phyloP scores from a whole-genome alignment of 495 filamentous ascomycete genomes.

The Melanomma pulvis-pyrius region DNA sequence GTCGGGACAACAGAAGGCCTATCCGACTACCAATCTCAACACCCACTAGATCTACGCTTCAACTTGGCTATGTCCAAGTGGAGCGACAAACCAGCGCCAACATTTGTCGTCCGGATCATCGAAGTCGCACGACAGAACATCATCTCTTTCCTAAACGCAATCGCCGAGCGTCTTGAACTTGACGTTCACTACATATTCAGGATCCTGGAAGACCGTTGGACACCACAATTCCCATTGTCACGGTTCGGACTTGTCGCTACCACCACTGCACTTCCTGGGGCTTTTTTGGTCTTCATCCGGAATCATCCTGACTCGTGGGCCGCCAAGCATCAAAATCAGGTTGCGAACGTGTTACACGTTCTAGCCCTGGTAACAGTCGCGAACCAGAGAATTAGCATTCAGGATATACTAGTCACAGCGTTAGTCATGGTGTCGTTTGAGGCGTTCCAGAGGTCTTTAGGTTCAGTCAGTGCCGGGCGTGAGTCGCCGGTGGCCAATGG shows the following conservation, averaged over 20 bases:
- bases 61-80: slow-evolving; percentile 11
- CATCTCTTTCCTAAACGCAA: not conserved
- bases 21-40: slow-evolving; percentile 1
- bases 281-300: slow-evolving; percentile 18
- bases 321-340: slow-evolving; percentile 13
- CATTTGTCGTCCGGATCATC: slow-evolving; percentile 1
- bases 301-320: slow-evolving; percentile 22
- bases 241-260: slow-evolving; percentile 13
- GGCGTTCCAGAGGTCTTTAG: not conserved
- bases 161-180: not conserved
- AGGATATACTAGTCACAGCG: slow-evolving; percentile 18
- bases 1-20: not conserved
- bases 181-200: not conserved
- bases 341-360: slow-evolving; percentile 19
- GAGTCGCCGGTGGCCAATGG: not conserved
- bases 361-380: slow-evolving; percentile 19
- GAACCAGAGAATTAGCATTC: slow-evolving; percentile 13
- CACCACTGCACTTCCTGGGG: slow-evolving; percentile 20
- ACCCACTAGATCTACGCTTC: slow-evolving; percentile 8
- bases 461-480: not conserved
- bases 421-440: slow-evolving; percentile 30
- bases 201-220: slow-evolving; percentile 16
- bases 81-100: slow-evolving; percentile 15
- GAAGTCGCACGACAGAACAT: not conserved
- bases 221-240: not conserved